These are phyloP conservation scores for Eimeria necatrix DNA, from an alignment of 169 alveolate species.

Conservation along the genomic window DNA sequence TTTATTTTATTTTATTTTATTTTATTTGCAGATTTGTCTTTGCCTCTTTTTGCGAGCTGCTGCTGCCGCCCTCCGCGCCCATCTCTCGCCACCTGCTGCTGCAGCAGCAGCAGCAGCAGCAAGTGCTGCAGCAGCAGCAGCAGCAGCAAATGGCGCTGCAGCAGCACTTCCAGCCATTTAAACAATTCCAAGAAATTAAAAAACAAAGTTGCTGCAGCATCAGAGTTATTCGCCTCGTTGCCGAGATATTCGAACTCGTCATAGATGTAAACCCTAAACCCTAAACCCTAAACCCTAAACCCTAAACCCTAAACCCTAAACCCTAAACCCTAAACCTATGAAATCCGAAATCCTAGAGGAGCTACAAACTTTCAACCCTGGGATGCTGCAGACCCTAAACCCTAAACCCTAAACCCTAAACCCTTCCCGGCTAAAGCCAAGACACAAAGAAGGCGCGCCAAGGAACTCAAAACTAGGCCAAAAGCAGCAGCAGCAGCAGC, in stretches of 20 bases:
- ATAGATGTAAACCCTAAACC: conserved; percentile 33
- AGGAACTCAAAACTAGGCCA: background rate
- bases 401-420: conserved; percentile 48
- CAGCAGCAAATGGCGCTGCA: too few relatives aligned
- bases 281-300: conserved; percentile 59
- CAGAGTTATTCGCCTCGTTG: background rate
- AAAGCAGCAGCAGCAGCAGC: background rate
- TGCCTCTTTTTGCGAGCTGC: background rate
- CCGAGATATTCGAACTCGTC: background rate
- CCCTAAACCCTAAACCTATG: background rate
- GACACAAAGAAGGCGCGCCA: too few relatives aligned
- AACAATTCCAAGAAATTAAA: too few relatives aligned
- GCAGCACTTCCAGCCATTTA: too few relatives aligned
- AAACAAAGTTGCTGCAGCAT: background rate
- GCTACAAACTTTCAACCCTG: too few relatives aligned
- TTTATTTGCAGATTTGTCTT: background rate
- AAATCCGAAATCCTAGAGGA: background rate
- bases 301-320: background rate
- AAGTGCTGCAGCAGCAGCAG: too few relatives aligned
- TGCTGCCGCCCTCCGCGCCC: background rate
- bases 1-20: background rate
- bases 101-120: too few relatives aligned
- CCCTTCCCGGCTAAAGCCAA: background rate
- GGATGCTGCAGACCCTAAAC: background rate
- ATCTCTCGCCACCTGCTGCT: background rate